Percentiles rank a stretch among this genome's conserved stretches.
Evolutionary conservation across 1,139 yeast species (phyloP).

Genomic region (Zygosaccharomyces pseudobailii): DNA sequence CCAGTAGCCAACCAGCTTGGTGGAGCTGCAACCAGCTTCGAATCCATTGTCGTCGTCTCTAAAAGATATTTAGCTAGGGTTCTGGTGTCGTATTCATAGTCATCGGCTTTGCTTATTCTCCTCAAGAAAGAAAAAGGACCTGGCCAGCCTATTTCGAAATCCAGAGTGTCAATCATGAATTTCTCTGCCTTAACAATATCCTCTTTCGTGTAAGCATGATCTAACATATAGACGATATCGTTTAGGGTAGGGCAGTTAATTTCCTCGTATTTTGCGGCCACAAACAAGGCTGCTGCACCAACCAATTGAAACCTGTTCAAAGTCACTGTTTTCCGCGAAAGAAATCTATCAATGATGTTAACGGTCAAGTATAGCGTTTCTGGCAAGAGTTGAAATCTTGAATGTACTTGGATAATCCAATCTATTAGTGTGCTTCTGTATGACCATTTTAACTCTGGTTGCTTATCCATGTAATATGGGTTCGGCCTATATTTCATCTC

Average conservation of each 20-base stretch:
- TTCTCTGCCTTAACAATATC: slow-evolving; percentile 88
- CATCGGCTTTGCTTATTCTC: slow-evolving; percentile 95
- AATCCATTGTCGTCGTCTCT: slow-evolving; percentile 90
- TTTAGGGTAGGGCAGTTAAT: slow-evolving; percentile 91
- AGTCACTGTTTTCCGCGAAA: slow-evolving; percentile 68
- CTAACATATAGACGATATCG: slow-evolving; percentile 94
- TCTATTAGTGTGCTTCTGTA: slow-evolving; percentile 83
- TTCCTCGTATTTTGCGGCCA: slow-evolving; percentile 96
- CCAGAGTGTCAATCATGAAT: slow-evolving; percentile 84
- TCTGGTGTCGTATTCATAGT: slow-evolving; percentile 89
- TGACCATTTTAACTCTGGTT: slow-evolving; percentile 85
- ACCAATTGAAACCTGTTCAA: slow-evolving; percentile 84
- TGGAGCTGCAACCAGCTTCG: slow-evolving; percentile 78
- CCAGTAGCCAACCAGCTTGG: slow-evolving; percentile 98
- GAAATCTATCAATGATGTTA: slow-evolving; percentile 85
- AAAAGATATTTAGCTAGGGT: slow-evolving; percentile 89
- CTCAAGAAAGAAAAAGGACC: slow-evolving; percentile 97
- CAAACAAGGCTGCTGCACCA: slow-evolving; percentile 89
- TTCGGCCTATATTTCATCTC: slow-evolving; percentile 76
- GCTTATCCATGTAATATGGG: slow-evolving; percentile 76
- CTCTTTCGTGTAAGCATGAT: slow-evolving; percentile 75
- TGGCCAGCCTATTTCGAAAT: slow-evolving; percentile 96
- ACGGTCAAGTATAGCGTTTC: slow-evolving; percentile 86
- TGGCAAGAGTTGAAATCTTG: slow-evolving; percentile 79
- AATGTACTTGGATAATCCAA: slow-evolving; percentile 95